Evolutionary conservation across 257 asterid species (phyloP).

Genomic region (Solanum pinnatisectum): DNA sequence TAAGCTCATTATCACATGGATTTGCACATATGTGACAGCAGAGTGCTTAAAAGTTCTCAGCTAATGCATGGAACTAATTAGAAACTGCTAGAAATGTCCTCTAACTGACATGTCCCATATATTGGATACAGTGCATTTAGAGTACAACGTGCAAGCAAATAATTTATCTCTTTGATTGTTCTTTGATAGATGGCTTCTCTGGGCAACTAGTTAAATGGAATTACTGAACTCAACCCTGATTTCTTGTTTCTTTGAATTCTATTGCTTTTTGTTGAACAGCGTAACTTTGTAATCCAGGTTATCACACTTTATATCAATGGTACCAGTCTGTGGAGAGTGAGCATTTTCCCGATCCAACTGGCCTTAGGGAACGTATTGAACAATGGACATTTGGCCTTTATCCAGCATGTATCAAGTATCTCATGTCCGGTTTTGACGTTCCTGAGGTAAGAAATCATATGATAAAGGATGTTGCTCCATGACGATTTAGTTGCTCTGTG

Average conservation of each 20-base stretch:
- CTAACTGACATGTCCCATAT: background rate
- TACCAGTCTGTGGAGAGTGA: constrained; percentile 74
- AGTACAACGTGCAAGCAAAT: background rate
- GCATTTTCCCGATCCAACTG: constrained; percentile 96
- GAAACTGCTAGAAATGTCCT: background rate
- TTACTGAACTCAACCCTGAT: background rate
- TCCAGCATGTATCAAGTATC: constrained; percentile 93
- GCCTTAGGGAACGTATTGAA: constrained; percentile 82
- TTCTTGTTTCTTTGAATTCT: background rate
- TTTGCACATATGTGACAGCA: background rate
- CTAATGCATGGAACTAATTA: background rate
- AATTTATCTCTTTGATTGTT: background rate
- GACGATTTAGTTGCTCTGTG: background rate
- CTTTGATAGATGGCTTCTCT: background rate
- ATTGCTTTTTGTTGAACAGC: background rate
- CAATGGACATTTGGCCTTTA: constrained; percentile 98
- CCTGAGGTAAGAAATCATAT: constrained; percentile 54
- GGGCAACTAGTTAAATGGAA: background rate
- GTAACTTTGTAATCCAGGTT: constrained; percentile 37
- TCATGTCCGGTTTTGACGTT: constrained; percentile 91
- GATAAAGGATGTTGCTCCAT: background rate
- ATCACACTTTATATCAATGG: constrained; percentile 90
- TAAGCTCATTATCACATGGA: background rate
- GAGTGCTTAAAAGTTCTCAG: background rate
- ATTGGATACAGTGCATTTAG: background rate